Evolutionary conservation across 2,329 filamentous ascomycete genomes (phyloP).

Genomic region (Thelonectria rubi): DNA sequence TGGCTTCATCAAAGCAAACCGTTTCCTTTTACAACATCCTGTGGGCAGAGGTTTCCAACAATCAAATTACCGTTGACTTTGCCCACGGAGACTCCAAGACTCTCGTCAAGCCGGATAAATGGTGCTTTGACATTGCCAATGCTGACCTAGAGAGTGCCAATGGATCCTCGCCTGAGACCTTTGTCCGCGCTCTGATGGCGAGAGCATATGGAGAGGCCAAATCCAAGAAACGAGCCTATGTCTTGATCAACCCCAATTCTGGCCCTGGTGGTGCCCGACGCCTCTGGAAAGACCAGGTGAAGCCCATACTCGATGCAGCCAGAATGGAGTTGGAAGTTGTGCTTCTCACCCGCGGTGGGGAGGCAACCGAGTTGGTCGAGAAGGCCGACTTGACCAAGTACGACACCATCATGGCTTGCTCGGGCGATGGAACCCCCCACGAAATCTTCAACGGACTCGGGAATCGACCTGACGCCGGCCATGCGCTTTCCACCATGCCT

Average conservation of each 20-base stretch:
- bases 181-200: conserved; percentile 71
- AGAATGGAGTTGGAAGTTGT: conserved; percentile 79
- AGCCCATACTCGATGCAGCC: conserved; percentile 85
- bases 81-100: conserved; percentile 69
- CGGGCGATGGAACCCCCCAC: conserved; percentile 89
- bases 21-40: conserved; percentile 87
- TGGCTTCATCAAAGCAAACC: conserved; percentile 35
- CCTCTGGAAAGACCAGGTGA: conserved; percentile 77
- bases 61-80: conserved; percentile 75
- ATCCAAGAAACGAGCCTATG: conserved; percentile 79
- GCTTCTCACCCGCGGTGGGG: conserved; percentile 74
- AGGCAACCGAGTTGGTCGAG: conserved; percentile 81
- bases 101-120: conserved; percentile 66
- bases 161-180: conserved; percentile 60
- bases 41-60: conserved; percentile 74
- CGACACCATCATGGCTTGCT: conserved; percentile 88
- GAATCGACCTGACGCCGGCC: conserved; percentile 76
- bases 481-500: conserved; percentile 79
- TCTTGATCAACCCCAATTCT: conserved; percentile 90
- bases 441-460: conserved; percentile 95
- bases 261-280: conserved; percentile 81
- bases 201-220: conserved; percentile 76
- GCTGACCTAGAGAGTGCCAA: conserved; percentile 29
- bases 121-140: conserved; percentile 60
- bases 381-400: conserved; percentile 80